These are phyloP conservation scores for Hagleromyces aurorensis DNA, from an alignment of 805 yeast genomes.

Conservation along the genomic window DNA sequence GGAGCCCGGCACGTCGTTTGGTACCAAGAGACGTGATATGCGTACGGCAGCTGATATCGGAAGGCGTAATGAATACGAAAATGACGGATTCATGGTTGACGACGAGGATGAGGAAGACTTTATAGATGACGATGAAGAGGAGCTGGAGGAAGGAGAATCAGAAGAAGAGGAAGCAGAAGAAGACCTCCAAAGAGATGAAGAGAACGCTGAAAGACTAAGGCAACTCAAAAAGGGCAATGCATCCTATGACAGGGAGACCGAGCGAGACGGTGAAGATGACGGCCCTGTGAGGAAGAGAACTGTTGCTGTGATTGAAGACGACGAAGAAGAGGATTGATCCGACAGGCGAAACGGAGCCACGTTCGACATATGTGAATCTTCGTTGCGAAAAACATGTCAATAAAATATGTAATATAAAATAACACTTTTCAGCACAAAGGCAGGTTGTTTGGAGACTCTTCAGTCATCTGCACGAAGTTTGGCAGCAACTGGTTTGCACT, in stretches of 20 bases:
- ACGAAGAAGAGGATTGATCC: conserved; percentile 40
- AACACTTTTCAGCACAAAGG: too few species aligned
- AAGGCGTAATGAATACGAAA: conserved; percentile 28
- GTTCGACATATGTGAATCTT: too few species aligned
- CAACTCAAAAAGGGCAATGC: conserved; percentile 50
- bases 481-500: too few species aligned
- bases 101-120: conserved; percentile 30
- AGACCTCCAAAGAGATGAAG: conserved; percentile 42
- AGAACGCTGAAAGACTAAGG: conserved; percentile 52
- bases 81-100: conserved; percentile 30
- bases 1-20: conserved; percentile 28
- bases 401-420: too few species aligned
- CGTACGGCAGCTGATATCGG: conserved; percentile 7
- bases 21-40: conserved; percentile 16
- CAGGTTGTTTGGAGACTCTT: too few species aligned
- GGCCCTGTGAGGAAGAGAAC: conserved; percentile 26
- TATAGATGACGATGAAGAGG: conserved; percentile 23
- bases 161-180: conserved; percentile 39
- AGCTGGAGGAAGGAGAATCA: conserved; percentile 24
- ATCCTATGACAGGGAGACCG: conserved; percentile 35
- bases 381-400: too few species aligned
- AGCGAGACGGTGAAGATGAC: conserved; percentile 31
- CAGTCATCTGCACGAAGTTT: too few species aligned
- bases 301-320: conserved; percentile 27
- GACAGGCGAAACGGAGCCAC: too few species aligned